Percentiles rank a stretch among this genome's conserved stretches.
phyloP scores from a whole-genome alignment of 2,329 filamentous ascomycete species.

The Fusarium sp. region DNA sequence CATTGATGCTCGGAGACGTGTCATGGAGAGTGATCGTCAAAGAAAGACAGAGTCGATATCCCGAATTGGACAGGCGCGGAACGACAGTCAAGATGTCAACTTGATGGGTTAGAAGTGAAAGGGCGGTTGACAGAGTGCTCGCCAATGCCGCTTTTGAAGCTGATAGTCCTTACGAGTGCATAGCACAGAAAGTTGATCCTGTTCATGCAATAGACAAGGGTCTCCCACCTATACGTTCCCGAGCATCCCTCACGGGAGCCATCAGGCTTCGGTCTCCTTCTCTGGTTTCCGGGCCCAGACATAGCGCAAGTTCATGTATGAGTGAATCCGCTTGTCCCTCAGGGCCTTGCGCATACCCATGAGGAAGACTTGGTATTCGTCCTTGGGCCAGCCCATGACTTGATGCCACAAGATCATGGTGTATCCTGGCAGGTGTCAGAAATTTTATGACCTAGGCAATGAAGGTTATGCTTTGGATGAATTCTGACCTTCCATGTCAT shows the following conservation, averaged over 20 bases:
- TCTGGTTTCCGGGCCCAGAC: constrained; percentile 14
- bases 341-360: constrained; percentile 11
- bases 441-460: background rate
- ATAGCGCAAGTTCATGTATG: constrained; percentile 23
- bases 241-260: background rate
- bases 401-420: constrained; percentile 12
- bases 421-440: constrained; percentile 5
- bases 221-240: background rate
- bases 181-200: background rate
- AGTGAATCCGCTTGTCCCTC: constrained; percentile 6
- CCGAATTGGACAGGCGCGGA: background rate
- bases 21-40: constrained; percentile 37
- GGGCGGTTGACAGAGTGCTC: background rate
- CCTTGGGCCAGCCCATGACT: constrained; percentile 7
- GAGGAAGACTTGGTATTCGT: constrained; percentile 16
- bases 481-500: constrained; percentile 15
- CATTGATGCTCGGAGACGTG: constrained; percentile 43
- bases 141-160: background rate
- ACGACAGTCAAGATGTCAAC: constrained; percentile 18
- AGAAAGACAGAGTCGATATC: constrained; percentile 23
- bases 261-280: background rate
- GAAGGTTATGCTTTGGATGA: background rate
- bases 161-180: background rate
- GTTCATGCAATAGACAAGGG: background rate
- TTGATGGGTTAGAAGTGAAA: constrained; percentile 25